phyloP scores from a whole-genome alignment of 1,284 basidiomycete genomes.

The Fomitopsis palustris region DNA sequence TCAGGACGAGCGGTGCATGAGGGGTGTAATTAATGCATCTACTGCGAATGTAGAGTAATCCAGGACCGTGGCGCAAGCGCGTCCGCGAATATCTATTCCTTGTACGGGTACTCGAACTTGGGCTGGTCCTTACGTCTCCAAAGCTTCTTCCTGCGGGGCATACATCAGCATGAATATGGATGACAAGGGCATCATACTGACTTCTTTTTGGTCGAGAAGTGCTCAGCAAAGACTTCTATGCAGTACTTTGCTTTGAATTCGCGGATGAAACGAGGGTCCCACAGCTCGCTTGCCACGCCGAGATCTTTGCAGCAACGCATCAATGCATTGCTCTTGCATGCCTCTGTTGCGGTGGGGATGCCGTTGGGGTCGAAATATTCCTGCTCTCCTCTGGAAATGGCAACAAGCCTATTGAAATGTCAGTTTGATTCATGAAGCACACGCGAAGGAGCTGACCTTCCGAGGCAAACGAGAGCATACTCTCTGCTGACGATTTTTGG shows the following conservation, averaged over 20 bases:
- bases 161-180: background rate
- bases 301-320: constrained; percentile 99
- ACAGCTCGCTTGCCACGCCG: constrained; percentile 94
- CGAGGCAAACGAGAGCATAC: constrained; percentile 93
- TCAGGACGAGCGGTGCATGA: background rate
- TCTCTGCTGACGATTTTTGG: constrained; percentile 89
- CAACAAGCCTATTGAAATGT: constrained; percentile 65
- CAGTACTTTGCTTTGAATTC: constrained; percentile 88
- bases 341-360: constrained; percentile 92
- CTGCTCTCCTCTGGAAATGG: constrained; percentile 92
- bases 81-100: constrained; percentile 48
- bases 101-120: constrained; percentile 85
- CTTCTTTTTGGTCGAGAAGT: constrained; percentile 86
- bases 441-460: constrained; percentile 49
- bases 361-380: constrained; percentile 94
- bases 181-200: constrained; percentile 42
- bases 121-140: constrained; percentile 87
- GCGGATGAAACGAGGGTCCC: constrained; percentile 96
- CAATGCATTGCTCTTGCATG: constrained; percentile 94
- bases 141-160: constrained; percentile 69
- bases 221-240: constrained; percentile 84
- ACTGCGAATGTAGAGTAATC: background rate
- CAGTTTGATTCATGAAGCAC: background rate
- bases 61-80: background rate
- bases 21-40: background rate